Percentiles rank a stretch among this genome's conserved stretches.
phyloP scores from a whole-genome alignment of 2,329 filamentous ascomycete species.

The Fusarium sp. region DNA sequence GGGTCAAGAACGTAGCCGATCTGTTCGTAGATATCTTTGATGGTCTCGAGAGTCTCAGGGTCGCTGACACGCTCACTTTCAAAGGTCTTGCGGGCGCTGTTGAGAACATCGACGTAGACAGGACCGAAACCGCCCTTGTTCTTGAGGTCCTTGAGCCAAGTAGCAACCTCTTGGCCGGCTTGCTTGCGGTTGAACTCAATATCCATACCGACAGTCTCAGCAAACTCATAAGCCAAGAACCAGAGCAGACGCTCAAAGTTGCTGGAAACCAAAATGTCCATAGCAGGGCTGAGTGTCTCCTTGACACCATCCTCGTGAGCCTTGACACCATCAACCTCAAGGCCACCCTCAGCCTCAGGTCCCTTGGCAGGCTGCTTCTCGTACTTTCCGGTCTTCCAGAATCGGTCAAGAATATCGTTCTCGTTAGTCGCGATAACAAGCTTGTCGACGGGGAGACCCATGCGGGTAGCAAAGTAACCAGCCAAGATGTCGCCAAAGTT shows the following conservation, averaged over 20 bases:
- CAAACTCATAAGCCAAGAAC: constrained; percentile 86
- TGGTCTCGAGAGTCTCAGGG: constrained; percentile 74
- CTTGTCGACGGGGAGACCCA: constrained; percentile 90
- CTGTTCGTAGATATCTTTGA: constrained; percentile 67
- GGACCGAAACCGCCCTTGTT: constrained; percentile 81
- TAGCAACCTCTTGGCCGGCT: constrained; percentile 79
- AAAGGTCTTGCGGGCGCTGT: constrained; percentile 78
- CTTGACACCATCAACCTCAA: constrained; percentile 70
- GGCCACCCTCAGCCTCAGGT: constrained; percentile 70
- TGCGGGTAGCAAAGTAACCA: constrained; percentile 90
- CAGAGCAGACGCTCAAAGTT: constrained; percentile 97
- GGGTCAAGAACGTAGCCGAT: constrained; percentile 89
- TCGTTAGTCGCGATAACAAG: constrained; percentile 95
- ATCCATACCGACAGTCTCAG: constrained; percentile 69
- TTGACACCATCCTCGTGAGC: constrained; percentile 81
- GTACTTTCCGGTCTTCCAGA: constrained; percentile 91
- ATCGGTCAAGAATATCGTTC: constrained; percentile 96
- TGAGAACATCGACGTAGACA: constrained; percentile 80
- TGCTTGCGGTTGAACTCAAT: constrained; percentile 75
- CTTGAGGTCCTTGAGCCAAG: constrained; percentile 87
- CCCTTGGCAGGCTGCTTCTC: constrained; percentile 81
- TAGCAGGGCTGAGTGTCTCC: constrained; percentile 92
- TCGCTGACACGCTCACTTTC: constrained; percentile 81
- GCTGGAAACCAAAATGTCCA: constrained; percentile 96
- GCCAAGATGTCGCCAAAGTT: constrained; percentile 96